Percentiles rank a stretch among this genome's conserved stretches.
Evolutionary conservation across 768 basidiomycete species (phyloP).

Genomic region (Russula compacta): DNA sequence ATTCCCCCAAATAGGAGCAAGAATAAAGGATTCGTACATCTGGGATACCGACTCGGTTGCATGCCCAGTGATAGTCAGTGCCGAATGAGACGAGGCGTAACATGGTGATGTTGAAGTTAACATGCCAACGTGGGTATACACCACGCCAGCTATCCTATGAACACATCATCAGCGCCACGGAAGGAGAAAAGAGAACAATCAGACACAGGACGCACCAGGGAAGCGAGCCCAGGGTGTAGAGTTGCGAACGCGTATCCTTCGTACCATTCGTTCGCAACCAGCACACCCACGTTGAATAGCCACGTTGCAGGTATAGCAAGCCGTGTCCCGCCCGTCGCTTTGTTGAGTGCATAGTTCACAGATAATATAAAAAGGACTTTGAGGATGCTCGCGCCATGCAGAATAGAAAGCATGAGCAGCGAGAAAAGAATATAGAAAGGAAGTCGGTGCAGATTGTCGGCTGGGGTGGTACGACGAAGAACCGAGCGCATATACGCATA

Average conservation of each 20-base stretch:
- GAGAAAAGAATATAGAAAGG: constrained; percentile 57
- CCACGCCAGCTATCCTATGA: constrained; percentile 61
- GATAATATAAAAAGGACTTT: constrained; percentile 70
- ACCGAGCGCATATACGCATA: constrained; percentile 34
- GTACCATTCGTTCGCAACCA: constrained; percentile 71
- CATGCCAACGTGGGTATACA: constrained; percentile 84
- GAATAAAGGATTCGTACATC: constrained; percentile 31
- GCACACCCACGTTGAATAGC: constrained; percentile 61
- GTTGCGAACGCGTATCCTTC: constrained; percentile 62
- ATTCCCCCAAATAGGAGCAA: neutral
- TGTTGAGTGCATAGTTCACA: constrained; percentile 59
- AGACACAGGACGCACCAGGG: constrained; percentile 44
- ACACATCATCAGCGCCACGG: neutral
- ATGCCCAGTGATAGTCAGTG: constrained; percentile 89
- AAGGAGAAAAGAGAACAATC: too few relatives aligned
- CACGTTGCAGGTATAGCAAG: constrained; percentile 54
- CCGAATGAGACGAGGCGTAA: constrained; percentile 86
- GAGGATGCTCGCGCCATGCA: constrained; percentile 75
- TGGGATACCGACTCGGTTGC: constrained; percentile 28
- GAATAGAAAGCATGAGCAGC: constrained; percentile 48
- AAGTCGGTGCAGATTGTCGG: constrained; percentile 33
- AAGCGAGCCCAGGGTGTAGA: constrained; percentile 44
- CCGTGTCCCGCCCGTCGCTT: constrained; percentile 34
- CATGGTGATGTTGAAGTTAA: constrained; percentile 95
- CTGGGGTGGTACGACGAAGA: constrained; percentile 23